Evolutionary conservation across 176 grass and related monocot genomes (phyloP).

Genomic region (Rhynchospora breviuscula): DNA sequence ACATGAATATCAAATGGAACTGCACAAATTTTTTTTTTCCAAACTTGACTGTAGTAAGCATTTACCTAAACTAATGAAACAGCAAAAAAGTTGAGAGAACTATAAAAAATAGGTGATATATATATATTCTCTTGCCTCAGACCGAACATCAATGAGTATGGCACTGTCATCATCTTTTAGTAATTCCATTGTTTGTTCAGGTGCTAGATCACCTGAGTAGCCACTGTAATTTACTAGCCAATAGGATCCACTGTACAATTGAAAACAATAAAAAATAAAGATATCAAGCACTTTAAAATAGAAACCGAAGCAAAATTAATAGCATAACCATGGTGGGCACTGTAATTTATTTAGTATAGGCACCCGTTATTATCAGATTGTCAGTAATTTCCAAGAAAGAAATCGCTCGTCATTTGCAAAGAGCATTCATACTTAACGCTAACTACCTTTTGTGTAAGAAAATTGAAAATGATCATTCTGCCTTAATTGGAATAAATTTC

Average conservation of each 20-base stretch:
- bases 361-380: background rate
- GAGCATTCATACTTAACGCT: background rate
- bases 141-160: slow-evolving; percentile 93
- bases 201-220: slow-evolving; percentile 76
- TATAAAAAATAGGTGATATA: slow-evolving; percentile 77
- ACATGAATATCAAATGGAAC: background rate
- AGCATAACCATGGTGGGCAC: background rate
- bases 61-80: slow-evolving; percentile 6
- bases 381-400: background rate
- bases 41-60: background rate
- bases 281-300: background rate
- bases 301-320: slow-evolving; percentile 16
- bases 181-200: slow-evolving; percentile 69
- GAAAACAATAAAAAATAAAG: background rate
- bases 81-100: slow-evolving; percentile 24
- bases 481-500: background rate
- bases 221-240: slow-evolving; percentile 69
- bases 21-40: background rate
- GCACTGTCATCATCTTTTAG: slow-evolving; percentile 66
- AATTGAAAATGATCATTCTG: background rate
- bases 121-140: slow-evolving; percentile 99
- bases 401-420: background rate
- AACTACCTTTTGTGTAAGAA: background rate
- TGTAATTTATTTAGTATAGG: background rate
- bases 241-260: slow-evolving; percentile 50